Base-by-base conservation (phyloP, 2,329 filamentous ascomycete genomes). In the Pezicula rhizophila region DNA sequence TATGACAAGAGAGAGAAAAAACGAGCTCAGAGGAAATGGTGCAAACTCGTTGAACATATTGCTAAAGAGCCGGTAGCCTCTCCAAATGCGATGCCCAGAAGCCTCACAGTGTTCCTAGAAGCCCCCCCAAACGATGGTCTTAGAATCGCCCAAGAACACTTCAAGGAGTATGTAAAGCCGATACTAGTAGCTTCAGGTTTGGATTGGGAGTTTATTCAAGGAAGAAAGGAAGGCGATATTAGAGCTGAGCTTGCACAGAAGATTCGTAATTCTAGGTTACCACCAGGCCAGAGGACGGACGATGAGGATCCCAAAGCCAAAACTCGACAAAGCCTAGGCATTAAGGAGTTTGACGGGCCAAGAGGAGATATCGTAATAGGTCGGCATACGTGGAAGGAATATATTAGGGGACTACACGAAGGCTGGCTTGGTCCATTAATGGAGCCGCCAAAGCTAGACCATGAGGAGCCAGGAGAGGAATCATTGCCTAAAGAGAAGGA, bases 171-270 rank as follows among this genome's bases (percentile, higher is more conserved):
- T 64, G 80, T 96, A 39, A 97, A 97, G 74, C 93, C 93, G 2
- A 79, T 99, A 23, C 72, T 99, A 35, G 87, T 93, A 4, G 86
- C 89, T 2, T 92, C 89, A 1, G 91, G 91, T 0, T 71, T 97
- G 63, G 93, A 99, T 66, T 97, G 95, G 83, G 92, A 96, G 61
- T 95, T 96, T 49, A 80, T 97, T 5, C 92, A 97, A 69, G 93
- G 92, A 5, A 77, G 91, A 46, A 84, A 85, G 64, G 87, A 96
- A 71, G 93, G 93, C n/a, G 92, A 99, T 64, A 81, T 99, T 40
- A 77, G 93, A 53, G 90, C 88, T 46, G 87, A 85, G 12, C 78
- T 95, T 42, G 92, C 93, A 23, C 89, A 96, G 71, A 85, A 82
- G 65, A 89, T 96, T 66, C 79, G 93, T 50, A 82, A 89, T 62